phyloP scores from a whole-genome alignment of 2,329 filamentous ascomycete genomes.

The Penicillium sp. region DNA sequence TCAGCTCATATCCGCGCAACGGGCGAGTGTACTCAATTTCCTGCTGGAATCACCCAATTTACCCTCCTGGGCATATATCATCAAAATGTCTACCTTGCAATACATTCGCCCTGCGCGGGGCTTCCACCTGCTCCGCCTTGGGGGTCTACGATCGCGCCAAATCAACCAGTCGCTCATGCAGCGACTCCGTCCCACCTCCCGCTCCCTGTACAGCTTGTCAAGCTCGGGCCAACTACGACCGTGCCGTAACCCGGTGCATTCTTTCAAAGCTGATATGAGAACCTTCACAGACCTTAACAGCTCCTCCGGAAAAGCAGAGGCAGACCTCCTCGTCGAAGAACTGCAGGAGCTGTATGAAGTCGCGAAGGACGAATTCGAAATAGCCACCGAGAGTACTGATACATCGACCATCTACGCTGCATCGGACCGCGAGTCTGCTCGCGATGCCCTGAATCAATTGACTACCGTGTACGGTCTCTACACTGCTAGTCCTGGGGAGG shows the following conservation, averaged over 20 bases:
- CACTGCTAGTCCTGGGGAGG: conserved; percentile 21
- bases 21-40: neutral
- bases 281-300: conserved; percentile 6
- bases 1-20: neutral
- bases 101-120: neutral
- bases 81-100: neutral
- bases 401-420: conserved; percentile 45
- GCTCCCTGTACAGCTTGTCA: neutral
- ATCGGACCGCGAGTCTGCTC: conserved; percentile 45
- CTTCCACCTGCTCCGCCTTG: neutral
- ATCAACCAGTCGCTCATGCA: neutral
- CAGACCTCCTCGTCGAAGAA: conserved; percentile 37
- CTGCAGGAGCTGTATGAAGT: conserved; percentile 41
- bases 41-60: neutral
- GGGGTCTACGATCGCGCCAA: neutral
- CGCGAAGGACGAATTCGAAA: conserved; percentile 50
- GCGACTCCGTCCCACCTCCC: neutral
- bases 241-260: neutral
- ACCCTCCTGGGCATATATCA: neutral
- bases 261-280: neutral
- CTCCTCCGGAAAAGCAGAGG: conserved; percentile 26
- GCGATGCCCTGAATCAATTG: conserved; percentile 45
- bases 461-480: conserved; percentile 36
- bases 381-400: conserved; percentile 48
- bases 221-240: neutral